These are phyloP conservation scores for Rhytidhysteron rufulum DNA, from an alignment of 2,329 filamentous ascomycete genomes.

Conservation along the genomic window DNA sequence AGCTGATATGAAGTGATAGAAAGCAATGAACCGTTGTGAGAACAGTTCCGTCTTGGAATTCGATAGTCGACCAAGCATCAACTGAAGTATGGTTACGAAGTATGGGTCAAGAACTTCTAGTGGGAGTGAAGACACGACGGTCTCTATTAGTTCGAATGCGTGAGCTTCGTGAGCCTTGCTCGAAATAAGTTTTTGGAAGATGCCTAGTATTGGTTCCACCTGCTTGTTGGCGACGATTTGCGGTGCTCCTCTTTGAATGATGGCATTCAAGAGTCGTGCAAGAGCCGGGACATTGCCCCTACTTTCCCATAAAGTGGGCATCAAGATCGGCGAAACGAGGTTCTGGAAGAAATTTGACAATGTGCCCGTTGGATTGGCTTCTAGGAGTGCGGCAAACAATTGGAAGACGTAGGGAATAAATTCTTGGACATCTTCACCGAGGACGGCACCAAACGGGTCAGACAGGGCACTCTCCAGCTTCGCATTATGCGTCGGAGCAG, in stretches of 20 bases:
- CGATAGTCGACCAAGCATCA: constrained; percentile 71
- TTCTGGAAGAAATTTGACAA: constrained; percentile 78
- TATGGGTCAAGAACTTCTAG: constrained; percentile 71
- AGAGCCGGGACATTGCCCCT: constrained; percentile 91
- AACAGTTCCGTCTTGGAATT: constrained; percentile 78
- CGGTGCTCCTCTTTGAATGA: constrained; percentile 72
- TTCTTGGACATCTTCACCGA: constrained; percentile 82
- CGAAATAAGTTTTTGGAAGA: constrained; percentile 86
- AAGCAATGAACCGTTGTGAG: constrained; percentile 81
- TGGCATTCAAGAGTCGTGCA: constrained; percentile 75
- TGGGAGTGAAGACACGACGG: constrained; percentile 69
- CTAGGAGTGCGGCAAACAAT: constrained; percentile 83
- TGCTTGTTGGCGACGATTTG: constrained; percentile 76
- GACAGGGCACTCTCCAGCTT: constrained; percentile 80
- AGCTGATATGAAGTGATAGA: constrained; percentile 90
- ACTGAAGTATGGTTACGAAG: constrained; percentile 73
- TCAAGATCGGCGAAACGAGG: constrained; percentile 73
- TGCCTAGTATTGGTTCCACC: constrained; percentile 82
- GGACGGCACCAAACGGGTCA: constrained; percentile 73
- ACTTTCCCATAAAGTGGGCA: constrained; percentile 83
- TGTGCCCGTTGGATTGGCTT: constrained; percentile 74
- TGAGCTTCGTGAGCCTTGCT: constrained; percentile 81
- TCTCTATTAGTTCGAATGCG: constrained; percentile 86
- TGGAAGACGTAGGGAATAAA: constrained; percentile 98
- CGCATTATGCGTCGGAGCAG: constrained; percentile 63